Percentiles rank a stretch among this genome's conserved stretches.
phyloP scores from a whole-genome alignment of 1,284 basidiomycete genomes.

The Apiotrichum montevideense region DNA sequence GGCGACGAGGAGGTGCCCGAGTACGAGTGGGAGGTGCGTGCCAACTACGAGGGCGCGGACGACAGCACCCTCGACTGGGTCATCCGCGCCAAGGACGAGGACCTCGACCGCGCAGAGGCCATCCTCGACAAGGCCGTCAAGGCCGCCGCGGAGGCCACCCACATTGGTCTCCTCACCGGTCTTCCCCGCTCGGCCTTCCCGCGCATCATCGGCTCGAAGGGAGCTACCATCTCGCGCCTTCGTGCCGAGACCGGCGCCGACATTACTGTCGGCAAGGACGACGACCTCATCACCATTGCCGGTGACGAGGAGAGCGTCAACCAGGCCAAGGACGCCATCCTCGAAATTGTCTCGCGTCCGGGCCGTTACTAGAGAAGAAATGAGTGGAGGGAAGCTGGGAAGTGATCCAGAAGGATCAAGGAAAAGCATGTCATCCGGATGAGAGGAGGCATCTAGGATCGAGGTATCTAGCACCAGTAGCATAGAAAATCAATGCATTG shows the following conservation, averaged over 20 bases:
- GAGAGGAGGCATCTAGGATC: background rate
- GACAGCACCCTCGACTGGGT: conserved; percentile 66
- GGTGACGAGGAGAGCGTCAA: conserved; percentile 64
- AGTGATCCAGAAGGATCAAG: too few relatives aligned
- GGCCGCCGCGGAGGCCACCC: conserved; percentile 55
- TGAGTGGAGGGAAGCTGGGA: background rate
- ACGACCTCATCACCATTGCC: conserved; percentile 69
- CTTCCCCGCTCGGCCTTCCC: conserved; percentile 52
- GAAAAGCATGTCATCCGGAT: background rate
- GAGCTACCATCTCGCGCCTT: conserved; percentile 72
- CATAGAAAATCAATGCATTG: conserved; percentile 1
- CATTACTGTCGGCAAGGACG: conserved; percentile 78
- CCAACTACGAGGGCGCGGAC: conserved; percentile 69
- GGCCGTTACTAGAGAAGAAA: conserved; percentile 5
- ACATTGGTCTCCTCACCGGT: conserved; percentile 49
- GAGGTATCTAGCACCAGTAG: background rate
- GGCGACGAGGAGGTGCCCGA: conserved; percentile 43
- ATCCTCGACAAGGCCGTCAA: conserved; percentile 64
- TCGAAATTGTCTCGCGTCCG: conserved; percentile 55
- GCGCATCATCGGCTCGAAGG: conserved; percentile 69
- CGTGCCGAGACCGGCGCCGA: conserved; percentile 81
- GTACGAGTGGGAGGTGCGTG: conserved; percentile 59
- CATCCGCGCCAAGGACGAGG: conserved; percentile 69
- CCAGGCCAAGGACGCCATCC: conserved; percentile 72
- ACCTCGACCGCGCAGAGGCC: conserved; percentile 63